A percentile compares a stretch with the other conserved stretches of the same genome.
Evolutionary conservation across 768 basidiomycete species (phyloP).

Genomic region (Dacryopinax spathularia): DNA sequence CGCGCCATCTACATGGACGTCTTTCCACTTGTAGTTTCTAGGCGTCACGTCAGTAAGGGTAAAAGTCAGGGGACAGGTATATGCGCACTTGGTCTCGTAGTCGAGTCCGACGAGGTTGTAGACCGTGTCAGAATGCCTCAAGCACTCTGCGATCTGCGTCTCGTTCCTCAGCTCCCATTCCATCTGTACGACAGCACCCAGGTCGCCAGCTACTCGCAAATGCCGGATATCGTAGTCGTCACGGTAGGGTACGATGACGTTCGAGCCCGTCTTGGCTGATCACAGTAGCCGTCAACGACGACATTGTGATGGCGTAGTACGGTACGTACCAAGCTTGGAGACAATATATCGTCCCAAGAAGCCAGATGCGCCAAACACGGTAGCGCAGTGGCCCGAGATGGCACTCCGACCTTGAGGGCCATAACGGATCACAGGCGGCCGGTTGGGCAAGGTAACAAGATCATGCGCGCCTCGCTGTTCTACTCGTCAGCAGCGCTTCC

Average conservation of each 20-base stretch:
- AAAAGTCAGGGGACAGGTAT: neutral
- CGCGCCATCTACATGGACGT: slow-evolving; percentile 72
- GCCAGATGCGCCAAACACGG: slow-evolving; percentile 93
- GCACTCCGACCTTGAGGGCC: slow-evolving; percentile 78
- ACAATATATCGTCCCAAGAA: slow-evolving; percentile 92
- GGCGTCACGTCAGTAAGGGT: slow-evolving; percentile 13
- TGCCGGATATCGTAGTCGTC: slow-evolving; percentile 86
- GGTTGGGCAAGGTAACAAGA: slow-evolving; percentile 9
- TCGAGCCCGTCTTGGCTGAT: slow-evolving; percentile 76
- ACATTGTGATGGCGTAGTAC: neutral
- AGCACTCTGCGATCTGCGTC: slow-evolving; percentile 80
- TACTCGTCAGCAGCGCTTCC: too few relatives aligned
- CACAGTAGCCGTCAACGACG: neutral
- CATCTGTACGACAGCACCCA: slow-evolving; percentile 92
- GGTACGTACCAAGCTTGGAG: slow-evolving; percentile 66
- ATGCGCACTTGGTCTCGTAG: slow-evolving; percentile 76
- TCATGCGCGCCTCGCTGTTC: slow-evolving; percentile 7
- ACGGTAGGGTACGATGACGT: slow-evolving; percentile 87
- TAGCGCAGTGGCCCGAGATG: slow-evolving; percentile 79
- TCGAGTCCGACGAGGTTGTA: slow-evolving; percentile 92
- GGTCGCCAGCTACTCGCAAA: slow-evolving; percentile 85
- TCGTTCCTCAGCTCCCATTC: slow-evolving; percentile 93
- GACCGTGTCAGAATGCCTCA: slow-evolving; percentile 89
- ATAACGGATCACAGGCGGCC: slow-evolving; percentile 53
- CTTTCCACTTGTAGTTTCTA: slow-evolving; percentile 77